Percentiles rank a stretch among this genome's conserved stretches.
Conservation (phyloP, 1,284 basidiomycete species). For the Pyrrhoderma lamaoense region DNA sequence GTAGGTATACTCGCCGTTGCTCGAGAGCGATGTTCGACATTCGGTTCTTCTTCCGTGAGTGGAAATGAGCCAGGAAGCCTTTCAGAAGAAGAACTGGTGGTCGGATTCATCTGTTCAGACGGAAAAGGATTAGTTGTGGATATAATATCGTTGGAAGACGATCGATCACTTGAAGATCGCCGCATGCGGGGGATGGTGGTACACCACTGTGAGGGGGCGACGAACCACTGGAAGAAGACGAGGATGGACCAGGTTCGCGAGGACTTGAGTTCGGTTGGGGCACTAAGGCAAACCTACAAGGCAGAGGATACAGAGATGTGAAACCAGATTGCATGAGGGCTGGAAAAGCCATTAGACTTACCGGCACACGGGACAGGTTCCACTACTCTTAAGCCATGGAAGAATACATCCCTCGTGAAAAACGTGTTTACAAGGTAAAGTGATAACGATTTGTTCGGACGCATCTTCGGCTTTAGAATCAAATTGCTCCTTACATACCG, state of each 20-base stretch:
- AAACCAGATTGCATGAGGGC: too few species aligned
- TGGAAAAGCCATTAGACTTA: slow-evolving; percentile 27
- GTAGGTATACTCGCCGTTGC: too few species aligned
- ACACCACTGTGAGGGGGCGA: too few species aligned
- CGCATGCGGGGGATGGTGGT: too few species aligned
- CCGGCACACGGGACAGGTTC: slow-evolving; percentile 82
- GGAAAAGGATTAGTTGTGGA: background rate
- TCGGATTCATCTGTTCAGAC: too few species aligned
- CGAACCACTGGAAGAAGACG: background rate
- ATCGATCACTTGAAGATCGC: background rate
- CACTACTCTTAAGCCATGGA: slow-evolving; percentile 77
- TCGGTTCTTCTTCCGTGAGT: too few species aligned
- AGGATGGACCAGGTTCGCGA: background rate
- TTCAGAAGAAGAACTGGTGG: background rate
- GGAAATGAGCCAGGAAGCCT: too few species aligned
- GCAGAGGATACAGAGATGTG: background rate
- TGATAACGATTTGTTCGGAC: slow-evolving; percentile 60
- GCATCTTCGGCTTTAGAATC: slow-evolving; percentile 57
- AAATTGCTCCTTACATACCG: slow-evolving; percentile 76
- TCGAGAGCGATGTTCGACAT: too few species aligned
- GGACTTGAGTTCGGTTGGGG: slow-evolving; percentile 13
- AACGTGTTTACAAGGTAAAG: slow-evolving; percentile 72
- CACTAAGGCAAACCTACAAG: slow-evolving; percentile 7
- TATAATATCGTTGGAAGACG: background rate
- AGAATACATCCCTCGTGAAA: slow-evolving; percentile 78